Evolutionary conservation across 2,329 filamentous ascomycete genomes (phyloP).

Genomic region (Exophiala aquamarina): DNA sequence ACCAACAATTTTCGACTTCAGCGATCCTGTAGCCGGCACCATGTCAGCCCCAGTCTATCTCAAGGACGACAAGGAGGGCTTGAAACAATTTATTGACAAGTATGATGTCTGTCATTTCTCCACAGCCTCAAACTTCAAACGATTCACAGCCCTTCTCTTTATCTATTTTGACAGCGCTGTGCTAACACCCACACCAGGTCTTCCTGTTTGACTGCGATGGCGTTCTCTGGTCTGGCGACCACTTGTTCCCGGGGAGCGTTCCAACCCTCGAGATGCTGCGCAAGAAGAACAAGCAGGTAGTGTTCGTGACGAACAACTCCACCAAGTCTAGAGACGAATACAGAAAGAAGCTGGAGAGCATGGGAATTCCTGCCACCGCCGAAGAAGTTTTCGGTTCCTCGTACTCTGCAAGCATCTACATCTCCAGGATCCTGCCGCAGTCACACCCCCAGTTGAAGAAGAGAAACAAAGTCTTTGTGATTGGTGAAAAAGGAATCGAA

Average conservation of each 20-base stretch:
- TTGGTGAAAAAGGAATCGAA: conserved; percentile 90
- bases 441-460: conserved; percentile 43
- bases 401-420: conserved; percentile 94
- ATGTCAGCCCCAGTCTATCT: conserved; percentile 57
- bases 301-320: conserved; percentile 99
- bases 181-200: conserved; percentile 53
- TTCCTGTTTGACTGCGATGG: conserved; percentile 98
- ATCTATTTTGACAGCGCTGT: background rate
- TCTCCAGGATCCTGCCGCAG: conserved; percentile 74
- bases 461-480: conserved; percentile 90
- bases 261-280: conserved; percentile 83
- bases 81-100: conserved; percentile 79
- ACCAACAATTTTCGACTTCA: too few relatives aligned
- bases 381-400: conserved; percentile 96
- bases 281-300: conserved; percentile 80
- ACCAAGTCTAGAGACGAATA: conserved; percentile 94
- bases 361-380: conserved; percentile 68
- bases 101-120: conserved; percentile 68
- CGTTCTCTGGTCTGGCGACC: conserved; percentile 94
- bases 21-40: background rate
- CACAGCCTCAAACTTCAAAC: background rate
- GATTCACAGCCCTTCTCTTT: background rate
- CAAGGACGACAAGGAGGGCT: conserved; percentile 73
- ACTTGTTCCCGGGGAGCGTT: conserved; percentile 79
- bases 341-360: conserved; percentile 78